A percentile compares a stretch with the other conserved stretches of the same genome.
Evolutionary conservation across 2,329 filamentous ascomycete genomes (phyloP).

Genomic region (Helotiales sp.): DNA sequence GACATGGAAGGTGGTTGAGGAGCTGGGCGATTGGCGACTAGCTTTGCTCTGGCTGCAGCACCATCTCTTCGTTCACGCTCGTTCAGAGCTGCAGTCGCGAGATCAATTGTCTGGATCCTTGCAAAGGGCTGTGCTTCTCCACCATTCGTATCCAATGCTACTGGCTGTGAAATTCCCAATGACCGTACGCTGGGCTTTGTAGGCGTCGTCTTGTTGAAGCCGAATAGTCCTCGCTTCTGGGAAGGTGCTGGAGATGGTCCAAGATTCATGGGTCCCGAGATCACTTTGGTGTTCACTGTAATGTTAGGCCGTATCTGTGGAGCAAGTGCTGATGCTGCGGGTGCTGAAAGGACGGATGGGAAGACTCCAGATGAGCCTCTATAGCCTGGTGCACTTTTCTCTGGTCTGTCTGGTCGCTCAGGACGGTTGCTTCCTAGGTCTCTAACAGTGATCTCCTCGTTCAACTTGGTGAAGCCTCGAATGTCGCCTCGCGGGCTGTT

Average conservation of each 20-base stretch:
- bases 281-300: neutral
- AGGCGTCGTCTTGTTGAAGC: slow-evolving; percentile 23
- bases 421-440: slow-evolving; percentile 8
- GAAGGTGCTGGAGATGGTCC: slow-evolving; percentile 5
- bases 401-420: slow-evolving; percentile 1
- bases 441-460: slow-evolving; percentile 16
- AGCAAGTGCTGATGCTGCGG: slow-evolving; percentile 15
- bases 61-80: slow-evolving; percentile 33
- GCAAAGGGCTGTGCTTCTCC: slow-evolving; percentile 24
- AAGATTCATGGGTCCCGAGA: neutral
- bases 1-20: slow-evolving; percentile 23
- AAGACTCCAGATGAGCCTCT: slow-evolving; percentile 32
- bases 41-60: slow-evolving; percentile 23
- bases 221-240: slow-evolving; percentile 30
- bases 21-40: slow-evolving; percentile 26
- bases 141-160: slow-evolving; percentile 16
- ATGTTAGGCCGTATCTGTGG: slow-evolving; percentile 20
- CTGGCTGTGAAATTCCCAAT: slow-evolving; percentile 34
- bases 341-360: slow-evolving; percentile 20
- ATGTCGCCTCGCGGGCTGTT: slow-evolving; percentile 20
- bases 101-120: slow-evolving; percentile 35
- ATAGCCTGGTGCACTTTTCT: slow-evolving; percentile 27
- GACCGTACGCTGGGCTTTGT: slow-evolving; percentile 27
- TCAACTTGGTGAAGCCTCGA: slow-evolving; percentile 28
- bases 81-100: slow-evolving; percentile 32